Conservation (phyloP, 2,329 filamentous ascomycete genomes). For the Ceratocystis papillata region DNA sequence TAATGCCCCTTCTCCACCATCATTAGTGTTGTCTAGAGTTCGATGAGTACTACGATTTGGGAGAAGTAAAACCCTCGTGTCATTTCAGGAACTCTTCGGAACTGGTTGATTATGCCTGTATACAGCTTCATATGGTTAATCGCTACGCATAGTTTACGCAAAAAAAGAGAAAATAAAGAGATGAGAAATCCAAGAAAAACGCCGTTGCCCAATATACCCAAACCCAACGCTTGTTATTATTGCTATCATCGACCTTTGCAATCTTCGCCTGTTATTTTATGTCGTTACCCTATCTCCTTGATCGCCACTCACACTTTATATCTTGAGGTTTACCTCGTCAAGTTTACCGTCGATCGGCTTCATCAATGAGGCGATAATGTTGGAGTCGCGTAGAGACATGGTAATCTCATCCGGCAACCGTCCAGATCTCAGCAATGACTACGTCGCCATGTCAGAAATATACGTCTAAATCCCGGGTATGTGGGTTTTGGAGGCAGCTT, state of each 20-base stretch:
- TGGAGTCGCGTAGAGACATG: conserved; percentile 67
- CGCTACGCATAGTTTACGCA: neutral
- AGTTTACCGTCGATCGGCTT: conserved; percentile 23
- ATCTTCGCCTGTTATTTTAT: neutral
- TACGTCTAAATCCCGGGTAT: neutral
- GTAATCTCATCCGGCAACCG: conserved; percentile 60
- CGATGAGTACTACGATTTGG: conserved; percentile 1
- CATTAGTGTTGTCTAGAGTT: neutral
- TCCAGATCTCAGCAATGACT: conserved; percentile 43
- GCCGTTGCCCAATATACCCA: conserved; percentile 3
- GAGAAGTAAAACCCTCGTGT: conserved; percentile 13
- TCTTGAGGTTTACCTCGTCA: conserved; percentile 18
- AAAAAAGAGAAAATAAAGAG: neutral
- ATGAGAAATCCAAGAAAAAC: neutral
- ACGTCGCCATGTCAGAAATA: neutral
- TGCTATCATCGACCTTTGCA: neutral
- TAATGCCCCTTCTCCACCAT: too few relatives aligned
- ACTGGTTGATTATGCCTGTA: neutral
- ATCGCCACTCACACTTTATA: neutral
- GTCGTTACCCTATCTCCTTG: too few relatives aligned
- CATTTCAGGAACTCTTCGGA: neutral
- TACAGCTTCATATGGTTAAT: neutral
- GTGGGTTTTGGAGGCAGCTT: conserved; percentile 29
- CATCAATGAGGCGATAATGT: conserved; percentile 58
- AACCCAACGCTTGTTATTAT: neutral